phyloP scores from a whole-genome alignment of 1,139 yeast species.

The Suhomyces atakaporum region DNA sequence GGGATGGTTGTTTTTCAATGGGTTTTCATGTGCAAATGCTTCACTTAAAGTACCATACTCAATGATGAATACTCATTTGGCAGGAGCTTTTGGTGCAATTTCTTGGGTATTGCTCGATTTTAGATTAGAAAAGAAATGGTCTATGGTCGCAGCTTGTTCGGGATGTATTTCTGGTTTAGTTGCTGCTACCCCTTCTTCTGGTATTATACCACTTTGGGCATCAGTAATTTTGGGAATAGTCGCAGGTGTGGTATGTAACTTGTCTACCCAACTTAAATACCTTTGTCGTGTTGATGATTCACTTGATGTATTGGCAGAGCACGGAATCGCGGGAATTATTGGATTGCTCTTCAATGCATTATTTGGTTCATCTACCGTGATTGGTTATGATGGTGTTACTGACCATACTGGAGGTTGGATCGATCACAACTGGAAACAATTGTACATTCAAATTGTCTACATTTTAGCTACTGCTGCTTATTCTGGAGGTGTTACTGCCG shows the following conservation, averaged over 20 bases:
- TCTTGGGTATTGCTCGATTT: constrained; percentile 91
- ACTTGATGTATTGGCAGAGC: constrained; percentile 94
- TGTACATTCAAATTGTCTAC: constrained; percentile 87
- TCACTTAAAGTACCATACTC: constrained; percentile 75
- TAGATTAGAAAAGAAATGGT: constrained; percentile 86
- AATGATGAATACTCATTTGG: constrained; percentile 85
- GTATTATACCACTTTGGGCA: constrained; percentile 89
- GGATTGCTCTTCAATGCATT: constrained; percentile 87
- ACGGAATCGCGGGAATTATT: constrained; percentile 92
- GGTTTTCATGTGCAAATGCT: constrained; percentile 72
- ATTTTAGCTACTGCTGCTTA: constrained; percentile 75
- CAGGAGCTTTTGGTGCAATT: constrained; percentile 89
- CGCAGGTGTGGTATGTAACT: constrained; percentile 85
- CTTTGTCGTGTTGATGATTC: constrained; percentile 85
- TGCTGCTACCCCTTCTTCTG: constrained; percentile 95
- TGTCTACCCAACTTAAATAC: constrained; percentile 85
- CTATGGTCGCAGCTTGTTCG: constrained; percentile 92
- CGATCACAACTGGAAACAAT: constrained; percentile 85
- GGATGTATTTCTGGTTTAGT: constrained; percentile 95
- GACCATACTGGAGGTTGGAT: constrained; percentile 92
- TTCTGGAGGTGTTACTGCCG: constrained; percentile 73
- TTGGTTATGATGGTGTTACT: constrained; percentile 85
- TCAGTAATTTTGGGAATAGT: constrained; percentile 81
- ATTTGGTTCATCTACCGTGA: constrained; percentile 83
- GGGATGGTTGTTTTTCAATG: constrained; percentile 91